Conservation (phyloP, 495 filamentous ascomycete species). For the Lentithecium fluviatile region DNA sequence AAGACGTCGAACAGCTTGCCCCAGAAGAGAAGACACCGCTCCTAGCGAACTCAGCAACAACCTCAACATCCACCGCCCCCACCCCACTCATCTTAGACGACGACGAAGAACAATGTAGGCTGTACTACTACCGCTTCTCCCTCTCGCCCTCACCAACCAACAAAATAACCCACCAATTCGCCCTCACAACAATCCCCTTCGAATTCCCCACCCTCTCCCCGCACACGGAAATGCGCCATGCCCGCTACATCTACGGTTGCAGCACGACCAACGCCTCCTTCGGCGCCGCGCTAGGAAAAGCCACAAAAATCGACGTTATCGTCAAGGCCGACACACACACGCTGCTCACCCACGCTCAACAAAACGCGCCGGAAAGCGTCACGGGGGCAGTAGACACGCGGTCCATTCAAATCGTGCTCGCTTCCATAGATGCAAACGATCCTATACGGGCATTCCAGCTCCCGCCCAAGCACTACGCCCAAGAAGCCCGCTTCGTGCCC, state of each 20-base stretch:
- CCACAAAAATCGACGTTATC: conserved; percentile 61
- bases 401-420: conserved; percentile 48
- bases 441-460: conserved; percentile 58
- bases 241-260: conserved; percentile 60
- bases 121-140: conserved; percentile 64
- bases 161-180: conserved; percentile 59
- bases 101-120: conserved; percentile 62
- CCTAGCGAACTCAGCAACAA: background rate
- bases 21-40: conserved; percentile 8
- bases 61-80: background rate
- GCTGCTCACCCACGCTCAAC: conserved; percentile 50
- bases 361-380: conserved; percentile 48
- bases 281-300: conserved; percentile 52
- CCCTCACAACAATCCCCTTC: conserved; percentile 59
- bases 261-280: conserved; percentile 51
- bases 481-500: conserved; percentile 64
- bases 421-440: conserved; percentile 47
- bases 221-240: conserved; percentile 52
- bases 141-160: conserved; percentile 35
- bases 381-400: conserved; percentile 58
- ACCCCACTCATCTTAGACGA: conserved; percentile 17
- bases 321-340: conserved; percentile 55
- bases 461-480: conserved; percentile 58
- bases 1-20: background rate
- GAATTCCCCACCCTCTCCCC: conserved; percentile 60